Conservation (phyloP, 129 eudicot genomes). For the Escallonia herrerae region DNA sequence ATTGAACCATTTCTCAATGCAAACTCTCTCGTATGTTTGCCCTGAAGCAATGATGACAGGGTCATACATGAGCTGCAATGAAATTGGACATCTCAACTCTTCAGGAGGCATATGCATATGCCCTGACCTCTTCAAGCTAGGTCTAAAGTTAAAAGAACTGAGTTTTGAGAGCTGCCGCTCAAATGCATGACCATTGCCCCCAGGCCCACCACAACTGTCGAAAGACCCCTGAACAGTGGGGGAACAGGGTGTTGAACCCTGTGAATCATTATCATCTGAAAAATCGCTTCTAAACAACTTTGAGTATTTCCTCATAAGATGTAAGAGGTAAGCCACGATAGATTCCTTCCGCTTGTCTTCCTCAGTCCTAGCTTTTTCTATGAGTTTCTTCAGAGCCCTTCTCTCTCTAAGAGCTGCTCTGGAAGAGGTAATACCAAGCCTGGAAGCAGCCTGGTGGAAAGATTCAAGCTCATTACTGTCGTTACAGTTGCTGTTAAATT, state of each 20-base stretch:
- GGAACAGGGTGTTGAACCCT: slow-evolving; percentile 95
- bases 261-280: slow-evolving; percentile 93
- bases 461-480: slow-evolving; percentile 77
- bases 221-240: slow-evolving; percentile 83
- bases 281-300: slow-evolving; percentile 80
- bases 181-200: slow-evolving; percentile 44
- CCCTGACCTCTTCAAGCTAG: slow-evolving; percentile 63
- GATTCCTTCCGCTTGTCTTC: slow-evolving; percentile 96
- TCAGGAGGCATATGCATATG: slow-evolving; percentile 87
- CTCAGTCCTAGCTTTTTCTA: slow-evolving; percentile 80
- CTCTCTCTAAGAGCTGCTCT: slow-evolving; percentile 90
- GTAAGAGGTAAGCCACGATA: slow-evolving; percentile 76
- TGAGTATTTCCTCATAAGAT: slow-evolving; percentile 82
- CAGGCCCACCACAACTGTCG: slow-evolving; percentile 50
- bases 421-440: slow-evolving; percentile 82
- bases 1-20: slow-evolving; percentile 95
- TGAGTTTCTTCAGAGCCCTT: slow-evolving; percentile 76
- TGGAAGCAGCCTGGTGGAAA: slow-evolving; percentile 88
- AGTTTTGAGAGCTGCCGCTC: slow-evolving; percentile 79
- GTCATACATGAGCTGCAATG: slow-evolving; percentile 95
- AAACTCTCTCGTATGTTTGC: slow-evolving; percentile 88
- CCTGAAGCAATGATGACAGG: slow-evolving; percentile 97
- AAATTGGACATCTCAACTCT: slow-evolving; percentile 92
- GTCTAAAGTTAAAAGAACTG: slow-evolving; percentile 76
- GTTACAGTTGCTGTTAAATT: slow-evolving; percentile 50